Conservation (phyloP, 495 filamentous ascomycete species). For the Lasiosphaeria ovina region DNA sequence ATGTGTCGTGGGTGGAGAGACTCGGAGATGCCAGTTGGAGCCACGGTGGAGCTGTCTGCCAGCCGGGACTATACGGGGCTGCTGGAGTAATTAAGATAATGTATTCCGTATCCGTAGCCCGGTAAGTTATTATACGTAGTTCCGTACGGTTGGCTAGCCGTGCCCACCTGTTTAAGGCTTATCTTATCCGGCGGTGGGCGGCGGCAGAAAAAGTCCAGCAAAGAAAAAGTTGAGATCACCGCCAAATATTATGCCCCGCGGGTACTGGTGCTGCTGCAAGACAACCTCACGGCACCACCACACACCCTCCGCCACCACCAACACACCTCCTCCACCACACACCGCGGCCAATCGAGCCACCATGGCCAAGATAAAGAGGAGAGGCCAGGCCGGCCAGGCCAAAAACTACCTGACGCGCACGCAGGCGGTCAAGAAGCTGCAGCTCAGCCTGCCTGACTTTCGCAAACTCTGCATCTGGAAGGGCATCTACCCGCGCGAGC, state of each 20-base stretch:
- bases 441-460: slow-evolving; percentile 95
- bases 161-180: slow-evolving; percentile 6
- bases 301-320: slow-evolving; percentile 7
- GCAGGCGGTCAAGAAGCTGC: slow-evolving; percentile 93
- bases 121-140: no score
- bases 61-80: no score
- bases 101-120: no score
- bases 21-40: slow-evolving; percentile 7
- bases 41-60: neutral
- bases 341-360: slow-evolving; percentile 15
- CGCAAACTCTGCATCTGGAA: slow-evolving; percentile 98
- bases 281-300: slow-evolving; percentile 1
- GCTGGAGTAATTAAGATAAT: no score
- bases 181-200: slow-evolving; percentile 21
- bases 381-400: slow-evolving; percentile 87
- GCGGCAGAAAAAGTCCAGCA: slow-evolving; percentile 31
- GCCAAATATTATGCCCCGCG: slow-evolving; percentile 18
- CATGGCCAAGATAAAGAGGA: slow-evolving; percentile 95
- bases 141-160: neutral
- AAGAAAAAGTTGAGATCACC: slow-evolving; percentile 38
- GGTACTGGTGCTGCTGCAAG: slow-evolving; percentile 3
- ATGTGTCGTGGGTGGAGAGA: slow-evolving; percentile 13
- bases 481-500: slow-evolving; percentile 96
- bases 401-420: slow-evolving; percentile 98
- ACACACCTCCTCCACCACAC: neutral